phyloP scores from a whole-genome alignment of 768 basidiomycete species.

The Phaeotremella skinneri region DNA sequence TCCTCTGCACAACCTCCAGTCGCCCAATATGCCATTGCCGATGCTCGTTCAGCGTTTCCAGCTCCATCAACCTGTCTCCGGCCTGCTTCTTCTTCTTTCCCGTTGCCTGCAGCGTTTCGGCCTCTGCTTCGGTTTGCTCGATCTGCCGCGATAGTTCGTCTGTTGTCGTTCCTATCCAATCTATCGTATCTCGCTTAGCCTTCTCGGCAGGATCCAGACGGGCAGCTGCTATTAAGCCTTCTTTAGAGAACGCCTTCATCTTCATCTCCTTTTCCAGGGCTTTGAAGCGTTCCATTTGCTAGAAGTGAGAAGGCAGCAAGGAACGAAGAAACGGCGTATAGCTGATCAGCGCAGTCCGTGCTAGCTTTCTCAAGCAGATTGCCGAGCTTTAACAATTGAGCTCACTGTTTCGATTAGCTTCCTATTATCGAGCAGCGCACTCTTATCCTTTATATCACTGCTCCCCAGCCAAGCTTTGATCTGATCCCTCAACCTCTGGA shows the following conservation, averaged over 20 bases:
- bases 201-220: constrained; percentile 96
- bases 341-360: constrained; percentile 3
- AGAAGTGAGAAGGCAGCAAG: constrained; percentile 13
- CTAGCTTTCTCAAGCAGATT: constrained; percentile 2
- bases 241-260: constrained; percentile 99
- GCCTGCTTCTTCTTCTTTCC: constrained; percentile 71
- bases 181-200: constrained; percentile 79
- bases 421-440: constrained; percentile 83
- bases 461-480: constrained; percentile 95
- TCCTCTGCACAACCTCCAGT: constrained; percentile 85
- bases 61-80: constrained; percentile 70
- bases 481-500: constrained; percentile 78
- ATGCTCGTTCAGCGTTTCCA: constrained; percentile 87
- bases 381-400: constrained; percentile 9
- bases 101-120: constrained; percentile 74
- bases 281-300: constrained; percentile 99
- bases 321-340: constrained; percentile 3
- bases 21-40: constrained; percentile 92
- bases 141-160: constrained; percentile 91
- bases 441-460: constrained; percentile 99
- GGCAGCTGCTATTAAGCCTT: constrained; percentile 88
- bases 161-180: constrained; percentile 83
- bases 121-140: constrained; percentile 90
- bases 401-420: constrained; percentile 92
- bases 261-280: constrained; percentile 99